These are phyloP conservation scores for Themeda triandra DNA, from an alignment of 176 grass and related monocot genomes.

Conservation along the genomic window DNA sequence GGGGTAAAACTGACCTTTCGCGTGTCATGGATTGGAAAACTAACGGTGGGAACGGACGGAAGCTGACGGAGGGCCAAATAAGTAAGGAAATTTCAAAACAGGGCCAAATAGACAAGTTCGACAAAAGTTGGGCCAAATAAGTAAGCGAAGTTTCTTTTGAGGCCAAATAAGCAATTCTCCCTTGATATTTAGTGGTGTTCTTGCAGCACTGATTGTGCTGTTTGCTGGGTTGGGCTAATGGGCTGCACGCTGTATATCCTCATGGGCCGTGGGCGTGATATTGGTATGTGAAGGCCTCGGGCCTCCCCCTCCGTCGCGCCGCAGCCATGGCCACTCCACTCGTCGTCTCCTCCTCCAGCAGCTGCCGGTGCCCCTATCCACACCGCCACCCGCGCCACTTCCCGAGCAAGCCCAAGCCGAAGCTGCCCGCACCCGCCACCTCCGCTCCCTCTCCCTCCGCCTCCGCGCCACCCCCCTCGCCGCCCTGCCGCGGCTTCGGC, in stretches of 20 bases:
- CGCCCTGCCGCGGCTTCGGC: not conserved
- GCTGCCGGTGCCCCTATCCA: slow-evolving; percentile 18
- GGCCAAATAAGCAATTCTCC: too few relatives aligned
- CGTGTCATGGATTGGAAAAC: too few relatives aligned
- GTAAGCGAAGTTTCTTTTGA: too few relatives aligned
- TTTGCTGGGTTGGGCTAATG: not conserved
- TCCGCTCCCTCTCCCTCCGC: not conserved
- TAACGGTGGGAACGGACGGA: too few relatives aligned
- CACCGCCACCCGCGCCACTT: not conserved
- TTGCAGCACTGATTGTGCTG: too few relatives aligned
- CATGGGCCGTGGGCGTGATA: not conserved
- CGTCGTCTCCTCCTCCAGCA: slow-evolving; percentile 3
- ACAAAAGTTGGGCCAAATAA: too few relatives aligned
- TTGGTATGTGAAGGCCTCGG: not conserved
- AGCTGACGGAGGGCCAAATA: too few relatives aligned
- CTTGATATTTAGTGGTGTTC: too few relatives aligned
- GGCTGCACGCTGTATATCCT: not conserved
- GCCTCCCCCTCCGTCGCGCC: not conserved
- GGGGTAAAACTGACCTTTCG: too few relatives aligned
- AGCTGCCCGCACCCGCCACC: not conserved
- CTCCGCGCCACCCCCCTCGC: not conserved
- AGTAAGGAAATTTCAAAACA: too few relatives aligned
- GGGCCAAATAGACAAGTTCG: too few relatives aligned
- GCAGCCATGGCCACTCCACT: slow-evolving; percentile 20
- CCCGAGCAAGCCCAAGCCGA: not conserved